Evolutionary conservation across 345 rosid species (phyloP).

Genomic region (Laguncularia racemosa): DNA sequence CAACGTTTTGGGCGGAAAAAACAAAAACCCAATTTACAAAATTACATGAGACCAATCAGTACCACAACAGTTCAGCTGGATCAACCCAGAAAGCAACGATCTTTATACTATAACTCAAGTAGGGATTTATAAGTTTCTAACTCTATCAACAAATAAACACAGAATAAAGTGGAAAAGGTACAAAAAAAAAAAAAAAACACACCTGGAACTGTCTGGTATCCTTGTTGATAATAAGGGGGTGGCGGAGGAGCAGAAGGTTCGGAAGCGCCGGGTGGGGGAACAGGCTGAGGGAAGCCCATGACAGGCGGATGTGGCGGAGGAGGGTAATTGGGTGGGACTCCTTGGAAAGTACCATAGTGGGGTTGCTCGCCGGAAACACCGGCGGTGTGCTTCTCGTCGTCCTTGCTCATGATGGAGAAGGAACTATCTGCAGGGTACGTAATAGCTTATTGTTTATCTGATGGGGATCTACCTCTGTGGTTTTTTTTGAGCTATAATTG

Average conservation of each 20-base stretch:
- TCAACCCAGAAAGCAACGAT: too few species aligned
- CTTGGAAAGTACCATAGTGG: constrained; percentile 95
- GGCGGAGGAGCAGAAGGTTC: constrained; percentile 33
- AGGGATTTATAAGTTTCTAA: too few species aligned
- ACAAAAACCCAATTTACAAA: too few species aligned
- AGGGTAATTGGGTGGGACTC: constrained; percentile 78
- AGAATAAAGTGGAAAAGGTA: neutral
- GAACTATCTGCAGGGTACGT: too few species aligned
- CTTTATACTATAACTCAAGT: too few species aligned
- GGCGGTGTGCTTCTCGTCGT: neutral
- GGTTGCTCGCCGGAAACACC: neutral
- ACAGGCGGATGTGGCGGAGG: constrained; percentile 50
- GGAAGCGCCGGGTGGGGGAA: constrained; percentile 61
- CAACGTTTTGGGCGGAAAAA: too few species aligned
- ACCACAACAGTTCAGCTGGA: too few species aligned
- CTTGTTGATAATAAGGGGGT: constrained; percentile 34
- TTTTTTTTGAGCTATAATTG: too few species aligned
- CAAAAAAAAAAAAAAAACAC: neutral
- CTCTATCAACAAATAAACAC: neutral
- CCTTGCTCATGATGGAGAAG: constrained; percentile 2
- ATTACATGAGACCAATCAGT: too few species aligned
- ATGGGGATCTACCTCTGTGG: too few species aligned
- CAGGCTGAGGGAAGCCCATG: constrained; percentile 84
- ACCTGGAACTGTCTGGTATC: constrained; percentile 81
- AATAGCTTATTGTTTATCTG: too few species aligned